Conservation (phyloP, 1,284 basidiomycete genomes). For the Stygiomarasmius scandens region DNA sequence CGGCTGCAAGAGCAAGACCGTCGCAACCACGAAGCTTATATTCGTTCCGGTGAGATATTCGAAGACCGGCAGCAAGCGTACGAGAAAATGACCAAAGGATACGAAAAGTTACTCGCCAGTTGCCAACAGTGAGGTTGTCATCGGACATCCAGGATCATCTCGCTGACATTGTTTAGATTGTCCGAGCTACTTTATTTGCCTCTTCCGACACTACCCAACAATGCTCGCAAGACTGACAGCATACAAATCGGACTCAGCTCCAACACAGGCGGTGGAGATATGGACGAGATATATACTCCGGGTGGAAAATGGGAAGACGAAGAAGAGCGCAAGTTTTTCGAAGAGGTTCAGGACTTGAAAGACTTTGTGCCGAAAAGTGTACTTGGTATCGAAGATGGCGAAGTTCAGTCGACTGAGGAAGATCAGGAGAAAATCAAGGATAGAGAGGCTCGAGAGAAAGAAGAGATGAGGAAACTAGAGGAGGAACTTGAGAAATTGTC, state of each 20-base stretch:
- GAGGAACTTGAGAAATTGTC: constrained; percentile 64
- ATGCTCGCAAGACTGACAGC: constrained; percentile 77
- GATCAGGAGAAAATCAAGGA: constrained; percentile 45
- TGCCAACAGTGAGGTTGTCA: constrained; percentile 72
- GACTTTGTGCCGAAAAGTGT: constrained; percentile 90
- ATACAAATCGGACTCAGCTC: constrained; percentile 71
- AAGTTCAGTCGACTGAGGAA: constrained; percentile 46
- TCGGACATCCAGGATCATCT: background rate
- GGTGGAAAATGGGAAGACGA: constrained; percentile 98
- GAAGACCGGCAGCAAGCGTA: constrained; percentile 98
- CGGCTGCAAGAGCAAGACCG: constrained; percentile 95
- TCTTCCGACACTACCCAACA: constrained; percentile 81
- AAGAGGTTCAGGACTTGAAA: constrained; percentile 89
- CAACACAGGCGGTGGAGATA: constrained; percentile 49
- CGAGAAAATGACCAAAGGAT: constrained; percentile 95
- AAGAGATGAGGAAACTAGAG: constrained; percentile 70
- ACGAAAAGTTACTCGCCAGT: constrained; percentile 86
- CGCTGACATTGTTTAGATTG: constrained; percentile 50
- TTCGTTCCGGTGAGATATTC: constrained; percentile 97
- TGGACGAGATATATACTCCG: constrained; percentile 55
- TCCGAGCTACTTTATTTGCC: constrained; percentile 87
- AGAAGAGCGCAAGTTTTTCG: constrained; percentile 93
- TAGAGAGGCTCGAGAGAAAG: constrained; percentile 35
- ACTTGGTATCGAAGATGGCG: constrained; percentile 75
- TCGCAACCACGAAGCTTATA: constrained; percentile 97